These are phyloP conservation scores for Aphanomyces cochlioides DNA, from an alignment of 352 stramenopile species.

Conservation along the genomic window DNA sequence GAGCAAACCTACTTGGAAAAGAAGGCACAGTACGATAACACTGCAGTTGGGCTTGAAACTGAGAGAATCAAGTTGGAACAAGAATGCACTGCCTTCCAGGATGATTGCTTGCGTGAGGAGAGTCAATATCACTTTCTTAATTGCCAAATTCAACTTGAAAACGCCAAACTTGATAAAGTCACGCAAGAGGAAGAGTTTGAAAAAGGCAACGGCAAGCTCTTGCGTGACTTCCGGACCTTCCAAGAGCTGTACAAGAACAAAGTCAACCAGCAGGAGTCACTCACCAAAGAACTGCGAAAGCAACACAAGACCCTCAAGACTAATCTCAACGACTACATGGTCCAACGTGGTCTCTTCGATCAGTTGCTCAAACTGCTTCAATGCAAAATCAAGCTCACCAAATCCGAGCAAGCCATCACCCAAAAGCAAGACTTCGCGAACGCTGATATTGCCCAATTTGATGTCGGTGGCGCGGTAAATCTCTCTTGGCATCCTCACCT, in stretches of 20 bases:
- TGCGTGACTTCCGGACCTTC: constrained; percentile 85
- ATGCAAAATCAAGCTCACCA: constrained; percentile 61
- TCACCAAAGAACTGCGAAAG: constrained; percentile 87
- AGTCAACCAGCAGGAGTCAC: constrained; percentile 83
- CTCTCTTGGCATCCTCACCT: background rate
- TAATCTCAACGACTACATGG: constrained; percentile 62
- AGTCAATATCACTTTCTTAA: constrained; percentile 81
- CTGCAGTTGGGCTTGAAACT: constrained; percentile 77
- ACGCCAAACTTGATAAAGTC: constrained; percentile 72
- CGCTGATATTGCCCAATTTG: constrained; percentile 68
- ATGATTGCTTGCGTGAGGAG: constrained; percentile 86
- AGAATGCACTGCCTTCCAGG: constrained; percentile 82
- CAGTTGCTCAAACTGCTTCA: constrained; percentile 72
- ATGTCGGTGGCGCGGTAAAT: constrained; percentile 53
- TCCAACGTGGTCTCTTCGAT: constrained; percentile 85
- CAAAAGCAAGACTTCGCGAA: constrained; percentile 44
- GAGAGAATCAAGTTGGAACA: constrained; percentile 89
- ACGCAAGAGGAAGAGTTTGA: constrained; percentile 86
- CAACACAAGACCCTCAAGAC: constrained; percentile 87
- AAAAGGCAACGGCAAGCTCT: constrained; percentile 63
- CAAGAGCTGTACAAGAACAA: constrained; percentile 91
- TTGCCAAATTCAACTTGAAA: constrained; percentile 69
- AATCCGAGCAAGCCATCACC: constrained; percentile 30
- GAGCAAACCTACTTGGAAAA: constrained; percentile 84
- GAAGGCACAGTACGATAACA: constrained; percentile 88